phyloP scores from a whole-genome alignment of 129 eudicot genomes.

The Flaveria brownii region DNA sequence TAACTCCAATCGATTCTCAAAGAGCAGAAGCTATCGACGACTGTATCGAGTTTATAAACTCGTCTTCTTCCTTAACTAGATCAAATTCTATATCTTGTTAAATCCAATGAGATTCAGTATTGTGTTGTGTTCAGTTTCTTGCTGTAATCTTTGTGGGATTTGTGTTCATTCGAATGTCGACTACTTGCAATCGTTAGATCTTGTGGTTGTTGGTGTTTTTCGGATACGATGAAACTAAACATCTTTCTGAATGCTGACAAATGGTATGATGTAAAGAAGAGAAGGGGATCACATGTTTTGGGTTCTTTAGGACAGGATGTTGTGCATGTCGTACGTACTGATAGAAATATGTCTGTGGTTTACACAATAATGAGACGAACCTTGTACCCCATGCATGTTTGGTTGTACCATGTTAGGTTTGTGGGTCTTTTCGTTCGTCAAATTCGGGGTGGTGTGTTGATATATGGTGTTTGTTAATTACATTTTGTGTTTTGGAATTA shows the following conservation, averaged over 20 bases:
- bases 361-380: constrained; percentile 4
- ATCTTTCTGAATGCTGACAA: constrained; percentile 3
- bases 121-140: not conserved
- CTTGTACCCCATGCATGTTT: not conserved
- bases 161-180: not conserved
- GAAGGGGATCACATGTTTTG: constrained; percentile 15
- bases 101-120: constrained; percentile 14
- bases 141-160: constrained; percentile 1
- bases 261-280: constrained; percentile 6
- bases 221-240: not conserved
- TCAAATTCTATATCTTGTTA: constrained; percentile 52
- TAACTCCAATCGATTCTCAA: constrained; percentile 49
- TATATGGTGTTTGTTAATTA: not conserved
- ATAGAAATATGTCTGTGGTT: constrained; percentile 17
- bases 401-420: constrained; percentile 2
- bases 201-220: constrained; percentile 18
- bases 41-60: constrained; percentile 66
- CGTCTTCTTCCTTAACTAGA: constrained; percentile 57
- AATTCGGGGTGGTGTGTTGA: not conserved
- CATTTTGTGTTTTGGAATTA: not conserved
- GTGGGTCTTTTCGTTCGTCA: constrained; percentile 5
- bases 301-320: constrained; percentile 1
- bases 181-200: constrained; percentile 8
- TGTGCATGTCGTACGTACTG: constrained; percentile 17
- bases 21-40: constrained; percentile 68